Evolutionary conservation across 1,284 basidiomycete genomes (phyloP).

Genomic region (Blastosporella zonata): DNA sequence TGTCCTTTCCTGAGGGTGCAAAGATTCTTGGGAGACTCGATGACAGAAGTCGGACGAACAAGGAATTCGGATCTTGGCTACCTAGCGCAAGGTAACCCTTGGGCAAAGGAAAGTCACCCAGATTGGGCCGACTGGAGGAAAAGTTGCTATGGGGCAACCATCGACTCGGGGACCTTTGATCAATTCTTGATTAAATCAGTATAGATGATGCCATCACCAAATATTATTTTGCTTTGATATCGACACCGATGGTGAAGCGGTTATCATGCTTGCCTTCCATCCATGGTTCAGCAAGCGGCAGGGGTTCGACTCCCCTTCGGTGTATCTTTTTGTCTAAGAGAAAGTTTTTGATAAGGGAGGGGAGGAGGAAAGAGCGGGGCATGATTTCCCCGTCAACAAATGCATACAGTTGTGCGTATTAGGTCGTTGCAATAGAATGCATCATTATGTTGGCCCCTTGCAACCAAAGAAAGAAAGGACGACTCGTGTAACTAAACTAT

Average conservation of each 20-base stretch:
- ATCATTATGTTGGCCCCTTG: neutral
- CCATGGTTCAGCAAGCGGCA: slow-evolving; percentile 60
- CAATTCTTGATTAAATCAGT: too few relatives aligned
- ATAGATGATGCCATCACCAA: too few relatives aligned
- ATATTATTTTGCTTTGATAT: neutral
- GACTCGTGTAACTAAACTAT: neutral
- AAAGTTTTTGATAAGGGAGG: neutral
- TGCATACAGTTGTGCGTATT: too few relatives aligned
- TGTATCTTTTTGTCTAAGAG: slow-evolving; percentile 36
- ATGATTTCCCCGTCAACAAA: neutral
- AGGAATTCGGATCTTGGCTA: too few relatives aligned
- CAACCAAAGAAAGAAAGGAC: neutral
- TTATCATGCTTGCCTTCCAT: slow-evolving; percentile 85
- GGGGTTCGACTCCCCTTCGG: slow-evolving; percentile 76
- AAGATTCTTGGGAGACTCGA: too few relatives aligned
- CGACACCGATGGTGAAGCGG: slow-evolving; percentile 63
- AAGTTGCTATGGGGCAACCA: too few relatives aligned
- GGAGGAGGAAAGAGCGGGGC: neutral
- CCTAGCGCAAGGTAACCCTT: too few relatives aligned
- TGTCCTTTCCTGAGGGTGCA: too few relatives aligned
- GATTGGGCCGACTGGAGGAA: too few relatives aligned
- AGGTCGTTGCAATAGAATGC: neutral
- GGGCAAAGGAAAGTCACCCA: too few relatives aligned
- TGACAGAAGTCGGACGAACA: too few relatives aligned
- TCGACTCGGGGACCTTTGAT: too few relatives aligned